Conservation (phyloP, 1,139 yeast species). For the Pichia sp. region DNA sequence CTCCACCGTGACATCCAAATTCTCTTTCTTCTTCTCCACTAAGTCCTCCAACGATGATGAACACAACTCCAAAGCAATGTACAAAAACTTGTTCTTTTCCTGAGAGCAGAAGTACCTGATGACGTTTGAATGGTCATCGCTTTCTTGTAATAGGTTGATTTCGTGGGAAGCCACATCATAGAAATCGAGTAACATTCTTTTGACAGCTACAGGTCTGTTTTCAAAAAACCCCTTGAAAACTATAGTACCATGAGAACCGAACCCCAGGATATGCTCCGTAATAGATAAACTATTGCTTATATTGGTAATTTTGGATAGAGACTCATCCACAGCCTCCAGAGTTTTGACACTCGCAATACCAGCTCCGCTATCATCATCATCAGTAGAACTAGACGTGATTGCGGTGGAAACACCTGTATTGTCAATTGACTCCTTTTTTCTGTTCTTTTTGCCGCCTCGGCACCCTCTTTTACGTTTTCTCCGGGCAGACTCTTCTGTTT, state of each 20-base stretch:
- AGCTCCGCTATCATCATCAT: constrained; percentile 21
- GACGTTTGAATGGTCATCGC: constrained; percentile 96
- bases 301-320: constrained; percentile 8
- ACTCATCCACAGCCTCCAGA: neutral
- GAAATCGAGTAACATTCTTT: constrained; percentile 87
- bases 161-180: constrained; percentile 96
- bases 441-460: constrained; percentile 72
- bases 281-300: constrained; percentile 51
- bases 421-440: constrained; percentile 34
- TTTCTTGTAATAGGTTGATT: constrained; percentile 79
- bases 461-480: constrained; percentile 77
- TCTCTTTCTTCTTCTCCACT: constrained; percentile 50
- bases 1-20: constrained; percentile 35
- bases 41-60: constrained; percentile 85
- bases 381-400: constrained; percentile 1
- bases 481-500: constrained; percentile 13
- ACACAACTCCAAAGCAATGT: constrained; percentile 90
- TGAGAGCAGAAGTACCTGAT: constrained; percentile 90
- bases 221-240: constrained; percentile 90
- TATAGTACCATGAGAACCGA: constrained; percentile 96
- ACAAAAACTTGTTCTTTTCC: constrained; percentile 78
- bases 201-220: constrained; percentile 91
- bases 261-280: constrained; percentile 75
- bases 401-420: neutral
- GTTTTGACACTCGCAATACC: neutral